Evolutionary conservation across 148 eudicot genomes (phyloP).

Genomic region (Fagopyrum esculentum): DNA sequence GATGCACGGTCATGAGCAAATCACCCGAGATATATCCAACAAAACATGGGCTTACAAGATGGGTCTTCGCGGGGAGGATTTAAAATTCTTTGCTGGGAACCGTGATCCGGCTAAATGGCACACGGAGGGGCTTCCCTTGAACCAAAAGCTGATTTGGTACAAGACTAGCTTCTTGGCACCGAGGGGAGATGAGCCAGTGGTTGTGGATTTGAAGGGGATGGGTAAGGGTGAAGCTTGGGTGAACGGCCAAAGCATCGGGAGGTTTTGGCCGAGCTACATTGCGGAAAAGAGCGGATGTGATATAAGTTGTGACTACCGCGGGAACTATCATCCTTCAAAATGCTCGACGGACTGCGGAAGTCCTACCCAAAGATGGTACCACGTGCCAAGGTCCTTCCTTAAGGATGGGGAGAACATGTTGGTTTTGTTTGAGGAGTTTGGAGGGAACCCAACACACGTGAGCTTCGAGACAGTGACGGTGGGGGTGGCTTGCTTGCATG

Average conservation of each 20-base stretch:
- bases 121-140: too few relatives aligned
- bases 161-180: slow-evolving; percentile 37
- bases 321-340: not conserved
- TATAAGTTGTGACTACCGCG: slow-evolving; percentile 2
- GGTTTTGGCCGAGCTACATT: slow-evolving; percentile 26
- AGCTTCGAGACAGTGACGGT: not conserved
- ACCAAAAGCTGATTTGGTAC: slow-evolving; percentile 20
- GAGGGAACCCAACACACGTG: not conserved
- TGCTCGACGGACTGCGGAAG: slow-evolving; percentile 7
- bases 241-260: slow-evolving; percentile 32
- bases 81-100: too few relatives aligned
- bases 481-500: not conserved
- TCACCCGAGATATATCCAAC: not conserved
- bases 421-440: slow-evolving; percentile 12
- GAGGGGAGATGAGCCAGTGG: slow-evolving; percentile 30
- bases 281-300: not conserved
- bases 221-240: slow-evolving; percentile 41
- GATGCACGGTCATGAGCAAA: not conserved
- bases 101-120: too few relatives aligned
- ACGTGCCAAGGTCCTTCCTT: not conserved
- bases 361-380: slow-evolving; percentile 6
- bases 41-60: too few relatives aligned
- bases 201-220: slow-evolving; percentile 29
- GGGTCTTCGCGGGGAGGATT: too few relatives aligned
- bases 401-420: not conserved